These are phyloP conservation scores for Plantago elongata DNA, from an alignment of 257 asterid species.

Conservation along the genomic window DNA sequence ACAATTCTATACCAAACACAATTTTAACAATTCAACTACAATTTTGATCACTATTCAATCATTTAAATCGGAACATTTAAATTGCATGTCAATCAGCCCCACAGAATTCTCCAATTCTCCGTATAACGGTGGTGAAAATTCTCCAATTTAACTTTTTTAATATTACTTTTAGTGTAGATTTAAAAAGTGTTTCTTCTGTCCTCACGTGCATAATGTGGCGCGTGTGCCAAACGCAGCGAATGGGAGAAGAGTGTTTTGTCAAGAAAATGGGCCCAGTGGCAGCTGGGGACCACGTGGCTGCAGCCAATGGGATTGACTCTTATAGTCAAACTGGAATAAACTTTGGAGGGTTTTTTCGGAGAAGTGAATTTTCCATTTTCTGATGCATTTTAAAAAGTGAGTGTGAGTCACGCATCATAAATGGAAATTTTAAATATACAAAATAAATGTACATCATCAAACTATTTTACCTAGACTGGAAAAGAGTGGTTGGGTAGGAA, in stretches of 20 bases:
- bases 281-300: slow-evolving; percentile 4
- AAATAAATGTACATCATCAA: not conserved
- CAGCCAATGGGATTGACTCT: slow-evolving; percentile 11
- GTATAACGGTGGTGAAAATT: too few species aligned
- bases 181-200: slow-evolving; percentile 16
- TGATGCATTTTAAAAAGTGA: not conserved
- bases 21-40: too few species aligned
- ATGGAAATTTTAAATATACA: not conserved
- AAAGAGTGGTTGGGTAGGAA: too few species aligned
- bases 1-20: too few species aligned
- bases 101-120: too few species aligned
- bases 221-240: slow-evolving; percentile 49
- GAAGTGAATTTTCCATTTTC: not conserved
- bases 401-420: not conserved
- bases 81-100: too few species aligned
- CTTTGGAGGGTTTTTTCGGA: not conserved
- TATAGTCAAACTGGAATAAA: slow-evolving; percentile 10
- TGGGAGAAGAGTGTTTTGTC: slow-evolving; percentile 30
- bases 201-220: slow-evolving; percentile 59
- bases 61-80: too few species aligned
- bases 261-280: slow-evolving; percentile 28
- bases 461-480: too few species aligned
- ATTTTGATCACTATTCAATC: too few species aligned
- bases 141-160: too few species aligned
- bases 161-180: slow-evolving; percentile 16